Evolutionary conservation across 2,329 filamentous ascomycete genomes (phyloP), one percentile per base, ranked within the genome.

Genomic region (Trichoderma sp.): DNA sequence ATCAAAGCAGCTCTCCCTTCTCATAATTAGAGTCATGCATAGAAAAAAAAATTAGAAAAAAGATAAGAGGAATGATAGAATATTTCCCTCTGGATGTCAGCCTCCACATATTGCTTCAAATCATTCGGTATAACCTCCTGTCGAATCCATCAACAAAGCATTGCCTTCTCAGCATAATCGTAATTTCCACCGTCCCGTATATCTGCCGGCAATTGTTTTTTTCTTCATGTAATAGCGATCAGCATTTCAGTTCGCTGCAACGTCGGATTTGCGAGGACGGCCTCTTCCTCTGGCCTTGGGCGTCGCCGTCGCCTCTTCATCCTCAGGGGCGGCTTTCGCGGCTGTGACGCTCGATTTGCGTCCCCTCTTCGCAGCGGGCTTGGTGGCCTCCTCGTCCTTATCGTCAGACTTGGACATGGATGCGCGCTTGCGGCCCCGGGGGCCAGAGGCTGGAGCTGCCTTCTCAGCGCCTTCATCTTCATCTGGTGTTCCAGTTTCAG

Each of bases 331-430:
- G 11, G 71, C 14, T 40, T 61, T 55, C 61, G 68, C 40, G 21
- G 57, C 69, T 4, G 59, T 10, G 11, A 21, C 31, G 13, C 49
- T 59, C 19, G 65, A 31, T 29, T 69, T 74, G 59, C 74, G 74
- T 61, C 71, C 71, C 31, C 77, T 80, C 72, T 79, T 79, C 21
- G 74, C 75, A 5, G 73, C 65, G 53, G 72, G 52, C 71, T 76
- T 69, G 43, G 55, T 8, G 5, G 40, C 24, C 8, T 53, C 75
- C 33, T 70, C 71, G 70, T 70, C 70, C 70, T 64, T 59, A 71
- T 75, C 49, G 11, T 61, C 68, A n/a, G 67, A 65, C 56, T 73
- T 59, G 57, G 47, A 29, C 58, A 70, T 59, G 40, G 68, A 37
- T 19, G 69, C 55, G 37, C 64, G 65, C 68, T 72, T 73, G 55